These are phyloP conservation scores for Penicillium bovifimosum DNA, from an alignment of 495 filamentous ascomycete genomes.

Conservation along the genomic window DNA sequence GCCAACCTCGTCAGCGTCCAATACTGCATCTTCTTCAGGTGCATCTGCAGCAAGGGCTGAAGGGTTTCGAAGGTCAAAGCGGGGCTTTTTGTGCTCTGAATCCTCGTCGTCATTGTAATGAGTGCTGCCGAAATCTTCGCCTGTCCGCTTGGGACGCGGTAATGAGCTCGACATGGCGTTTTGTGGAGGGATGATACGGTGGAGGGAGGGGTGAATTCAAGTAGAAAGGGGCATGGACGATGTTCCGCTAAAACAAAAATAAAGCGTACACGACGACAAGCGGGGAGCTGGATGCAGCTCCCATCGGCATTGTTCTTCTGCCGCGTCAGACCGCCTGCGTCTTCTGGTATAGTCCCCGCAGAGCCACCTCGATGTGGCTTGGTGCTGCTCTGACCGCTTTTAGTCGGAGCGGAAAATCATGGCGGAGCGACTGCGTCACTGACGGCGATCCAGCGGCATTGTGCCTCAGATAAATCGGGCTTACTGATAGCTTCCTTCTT, in stretches of 20 bases:
- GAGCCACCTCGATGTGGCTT: too few species aligned
- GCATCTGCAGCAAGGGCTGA: conserved; percentile 78
- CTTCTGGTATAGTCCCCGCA: too few species aligned
- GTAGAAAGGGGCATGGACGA: conserved; percentile 1
- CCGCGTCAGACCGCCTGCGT: too few species aligned
- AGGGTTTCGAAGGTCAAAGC: conserved; percentile 93
- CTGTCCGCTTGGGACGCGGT: conserved; percentile 74
- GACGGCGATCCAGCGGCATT: conserved; percentile 8
- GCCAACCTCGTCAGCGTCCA: conserved; percentile 91
- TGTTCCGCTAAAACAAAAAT: conserved; percentile 3
- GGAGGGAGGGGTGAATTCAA: background rate
- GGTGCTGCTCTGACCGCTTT: too few species aligned
- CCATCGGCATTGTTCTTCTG: too few species aligned
- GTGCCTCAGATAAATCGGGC: background rate
- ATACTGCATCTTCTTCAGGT: conserved; percentile 69
- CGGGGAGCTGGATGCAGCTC: too few species aligned
- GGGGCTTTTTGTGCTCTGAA: conserved; percentile 68
- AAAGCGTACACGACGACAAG: too few species aligned
- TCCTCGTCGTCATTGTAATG: conserved; percentile 57
- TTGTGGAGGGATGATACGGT: background rate
- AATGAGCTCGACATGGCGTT: conserved; percentile 55
- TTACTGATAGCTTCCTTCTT: conserved; percentile 1
- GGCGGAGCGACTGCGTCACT: conserved; percentile 41
- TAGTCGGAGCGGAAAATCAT: conserved; percentile 47
- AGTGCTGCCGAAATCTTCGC: conserved; percentile 69